These are phyloP conservation scores for Dichotomocladium elegans DNA, from an alignment of 371 early-diverging fungal genomes.

Conservation along the genomic window DNA sequence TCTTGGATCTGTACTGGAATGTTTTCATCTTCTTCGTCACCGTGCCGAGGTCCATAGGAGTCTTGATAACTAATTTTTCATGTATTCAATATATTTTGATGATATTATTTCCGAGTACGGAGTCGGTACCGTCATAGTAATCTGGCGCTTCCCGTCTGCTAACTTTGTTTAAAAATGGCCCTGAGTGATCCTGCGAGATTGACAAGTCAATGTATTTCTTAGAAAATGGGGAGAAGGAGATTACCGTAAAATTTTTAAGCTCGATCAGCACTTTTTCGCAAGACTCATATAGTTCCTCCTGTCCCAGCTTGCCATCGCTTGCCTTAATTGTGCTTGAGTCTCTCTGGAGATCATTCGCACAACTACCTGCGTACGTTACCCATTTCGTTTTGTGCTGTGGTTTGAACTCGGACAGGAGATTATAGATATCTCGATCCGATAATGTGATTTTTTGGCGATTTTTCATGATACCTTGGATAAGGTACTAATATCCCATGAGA, in stretches of 20 bases:
- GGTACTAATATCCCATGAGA: conserved; percentile 54
- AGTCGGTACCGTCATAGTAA: conserved; percentile 82
- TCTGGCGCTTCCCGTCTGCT: conserved; percentile 93
- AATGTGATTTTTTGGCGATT: conserved; percentile 61
- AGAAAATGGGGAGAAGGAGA: not conserved
- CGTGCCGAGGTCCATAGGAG: conserved; percentile 94
- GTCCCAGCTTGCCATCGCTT: conserved; percentile 83
- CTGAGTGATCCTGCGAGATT: conserved; percentile 70
- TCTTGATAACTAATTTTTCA: conserved; percentile 66
- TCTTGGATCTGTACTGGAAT: conserved; percentile 68
- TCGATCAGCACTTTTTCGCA: conserved; percentile 83
- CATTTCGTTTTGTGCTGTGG: conserved; percentile 88
- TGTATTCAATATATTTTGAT: not conserved
- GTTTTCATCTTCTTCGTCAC: conserved; percentile 79
- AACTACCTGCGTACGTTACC: too few species aligned
- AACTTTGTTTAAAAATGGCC: conserved; percentile 90
- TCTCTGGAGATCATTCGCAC: not conserved
- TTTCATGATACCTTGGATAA: conserved; percentile 75
- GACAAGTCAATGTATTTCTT: not conserved
- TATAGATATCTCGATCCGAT: conserved; percentile 70
- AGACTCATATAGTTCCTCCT: conserved; percentile 88
- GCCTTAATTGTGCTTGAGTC: conserved; percentile 39
- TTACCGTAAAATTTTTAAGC: conserved; percentile 72
- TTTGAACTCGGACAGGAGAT: conserved; percentile 76
- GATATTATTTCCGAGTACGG: not conserved